Evolutionary conservation across 1,139 yeast species (phyloP).

Genomic region (Suhomyces bolitotheri): DNA sequence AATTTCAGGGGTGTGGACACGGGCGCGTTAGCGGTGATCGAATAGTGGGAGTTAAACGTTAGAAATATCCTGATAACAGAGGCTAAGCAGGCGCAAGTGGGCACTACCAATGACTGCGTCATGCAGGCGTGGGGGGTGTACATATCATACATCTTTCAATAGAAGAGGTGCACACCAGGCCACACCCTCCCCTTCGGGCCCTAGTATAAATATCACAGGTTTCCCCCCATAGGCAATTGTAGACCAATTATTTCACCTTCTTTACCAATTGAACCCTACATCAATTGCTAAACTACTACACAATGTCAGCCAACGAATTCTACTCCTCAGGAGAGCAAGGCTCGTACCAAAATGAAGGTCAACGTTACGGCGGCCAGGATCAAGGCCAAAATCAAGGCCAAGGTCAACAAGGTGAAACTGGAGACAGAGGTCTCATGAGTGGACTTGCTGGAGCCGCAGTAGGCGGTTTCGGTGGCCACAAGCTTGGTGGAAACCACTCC

Average conservation of each 20-base stretch:
- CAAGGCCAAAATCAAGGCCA: conserved; percentile 10
- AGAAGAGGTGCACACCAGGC: too few species aligned
- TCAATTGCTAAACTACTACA: too few species aligned
- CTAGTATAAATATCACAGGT: not conserved
- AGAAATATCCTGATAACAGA: not conserved
- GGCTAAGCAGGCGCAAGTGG: too few species aligned
- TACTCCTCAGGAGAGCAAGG: conserved; percentile 52
- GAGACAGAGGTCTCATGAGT: conserved; percentile 59
- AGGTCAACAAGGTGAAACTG: conserved; percentile 28
- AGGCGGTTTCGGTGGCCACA: conserved; percentile 55
- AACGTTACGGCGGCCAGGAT: conserved; percentile 7
- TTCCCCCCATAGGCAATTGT: too few species aligned
- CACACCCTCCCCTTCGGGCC: too few species aligned
- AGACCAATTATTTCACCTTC: too few species aligned
- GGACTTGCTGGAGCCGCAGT: conserved; percentile 61
- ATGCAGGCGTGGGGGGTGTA: too few species aligned
- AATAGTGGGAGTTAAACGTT: not conserved
- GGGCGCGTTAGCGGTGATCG: not conserved
- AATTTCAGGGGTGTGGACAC: conserved; percentile 3
- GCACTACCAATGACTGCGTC: too few species aligned
- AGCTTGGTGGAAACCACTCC: conserved; percentile 46
- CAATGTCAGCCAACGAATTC: conserved; percentile 65
- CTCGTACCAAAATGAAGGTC: conserved; percentile 23
- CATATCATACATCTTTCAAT: too few species aligned
- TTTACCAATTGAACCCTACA: too few species aligned